Evolutionary conservation across 2,329 filamentous ascomycete genomes (phyloP), one percentile per base, ranked within the genome.

Genomic region (Cytospora paraplurivora): DNA sequence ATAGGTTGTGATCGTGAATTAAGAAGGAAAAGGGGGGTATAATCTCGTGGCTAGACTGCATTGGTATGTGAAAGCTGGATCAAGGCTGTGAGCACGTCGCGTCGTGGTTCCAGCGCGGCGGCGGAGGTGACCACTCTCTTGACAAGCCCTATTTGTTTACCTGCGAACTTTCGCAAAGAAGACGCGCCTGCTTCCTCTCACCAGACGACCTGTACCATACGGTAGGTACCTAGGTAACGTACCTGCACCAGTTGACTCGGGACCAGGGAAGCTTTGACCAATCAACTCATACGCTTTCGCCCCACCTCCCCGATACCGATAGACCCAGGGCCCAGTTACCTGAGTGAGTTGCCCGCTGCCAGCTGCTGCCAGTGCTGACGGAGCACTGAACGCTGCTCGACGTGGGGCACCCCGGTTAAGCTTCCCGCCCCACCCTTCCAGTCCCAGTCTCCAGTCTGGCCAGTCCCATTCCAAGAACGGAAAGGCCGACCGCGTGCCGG

Each of bases 401-500:
- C 56, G 61, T 63, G 59, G 55, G 62, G 59, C 59, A 65, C 51
- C 63, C 59, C 54, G 55, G 55, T 33, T 33, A 17, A 27, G 35
- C 50, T 56, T 17, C 21, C 35, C 51, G 27, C 49, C 27, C 10
- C 1, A 4, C 17, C 17, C 17, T 41, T 13, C 27, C 6, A 21
- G 7, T 34, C 52, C 38, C 41, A 13, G 21, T 41, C 15, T n/a
- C n/a, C n/a, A n/a, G n/a, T n/a, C n/a, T n/a, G n/a, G n/a, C 12
- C 38, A 19, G 10, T 12, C 44, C 56, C 33, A 54, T 33, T 15
- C 62, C 51, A 15, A 49, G 57, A 47, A 1, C 13, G 54, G 64
- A 56, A 66, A 63, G 56, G 56, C 15, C 52, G 19, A 44, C 49
- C 61, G 53, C 58, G 55, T 66, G 62, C 64, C 64, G 62, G 64